A percentile compares a stretch with the other conserved stretches of the same genome.
phyloP scores from a whole-genome alignment of 768 basidiomycete genomes.

The Termitomyces sp. region DNA sequence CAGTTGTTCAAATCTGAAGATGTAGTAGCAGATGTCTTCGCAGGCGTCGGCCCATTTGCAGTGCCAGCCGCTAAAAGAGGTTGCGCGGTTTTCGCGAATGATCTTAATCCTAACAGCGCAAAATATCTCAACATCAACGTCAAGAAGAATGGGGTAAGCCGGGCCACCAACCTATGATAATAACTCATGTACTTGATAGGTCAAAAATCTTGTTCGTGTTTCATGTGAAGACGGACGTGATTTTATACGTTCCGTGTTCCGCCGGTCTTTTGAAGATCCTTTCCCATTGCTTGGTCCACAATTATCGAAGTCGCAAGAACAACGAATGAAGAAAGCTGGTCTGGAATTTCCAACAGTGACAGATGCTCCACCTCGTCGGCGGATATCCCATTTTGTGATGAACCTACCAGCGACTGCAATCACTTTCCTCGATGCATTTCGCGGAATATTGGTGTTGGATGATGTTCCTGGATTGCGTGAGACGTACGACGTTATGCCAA shows the following conservation, averaged over 20 bases:
- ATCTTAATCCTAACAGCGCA: conserved; percentile 86
- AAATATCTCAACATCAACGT: conserved; percentile 75
- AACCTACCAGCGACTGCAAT: conserved; percentile 94
- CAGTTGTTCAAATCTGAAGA: conserved; percentile 64
- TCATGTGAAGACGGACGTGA: conserved; percentile 82
- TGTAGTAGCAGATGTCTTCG: conserved; percentile 90
- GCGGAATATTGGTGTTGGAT: conserved; percentile 52
- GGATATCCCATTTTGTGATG: conserved; percentile 91
- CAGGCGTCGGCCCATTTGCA: conserved; percentile 96
- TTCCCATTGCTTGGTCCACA: conserved; percentile 54
- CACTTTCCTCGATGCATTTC: conserved; percentile 84
- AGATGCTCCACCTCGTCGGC: conserved; percentile 32
- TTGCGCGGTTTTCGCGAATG: conserved; percentile 86
- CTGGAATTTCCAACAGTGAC: not conserved
- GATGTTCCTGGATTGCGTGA: conserved; percentile 30
- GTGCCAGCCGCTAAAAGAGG: conserved; percentile 91
- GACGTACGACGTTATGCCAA: conserved; percentile 66
- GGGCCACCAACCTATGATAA: not conserved
- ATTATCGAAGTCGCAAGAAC: conserved; percentile 39
- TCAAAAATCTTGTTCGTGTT: conserved; percentile 60
- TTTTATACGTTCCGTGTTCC: conserved; percentile 66
- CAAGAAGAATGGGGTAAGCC: conserved; percentile 65
- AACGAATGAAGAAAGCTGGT: conserved; percentile 22
- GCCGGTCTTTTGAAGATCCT: conserved; percentile 53
- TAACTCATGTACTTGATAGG: conserved; percentile 36